These are phyloP conservation scores for Schizosaccharomyces octosporus DNA, from an alignment of 805 yeast species.

Conservation along the genomic window DNA sequence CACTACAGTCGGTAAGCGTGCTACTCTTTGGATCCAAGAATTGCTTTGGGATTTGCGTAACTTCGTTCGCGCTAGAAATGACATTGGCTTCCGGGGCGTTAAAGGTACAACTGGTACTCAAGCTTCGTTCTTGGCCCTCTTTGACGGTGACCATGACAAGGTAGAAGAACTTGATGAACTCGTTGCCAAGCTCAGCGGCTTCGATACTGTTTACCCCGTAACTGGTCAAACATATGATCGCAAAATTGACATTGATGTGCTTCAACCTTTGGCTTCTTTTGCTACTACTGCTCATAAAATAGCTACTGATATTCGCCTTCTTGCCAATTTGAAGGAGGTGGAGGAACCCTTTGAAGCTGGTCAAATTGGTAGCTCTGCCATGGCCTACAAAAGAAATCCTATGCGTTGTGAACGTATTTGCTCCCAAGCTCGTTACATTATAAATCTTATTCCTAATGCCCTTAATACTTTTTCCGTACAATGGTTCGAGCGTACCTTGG, in stretches of 20 bases:
- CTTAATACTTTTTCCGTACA: conserved; percentile 93
- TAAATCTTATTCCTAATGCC: conserved; percentile 75
- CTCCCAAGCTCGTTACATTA: conserved; percentile 89
- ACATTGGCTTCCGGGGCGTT: conserved; percentile 88
- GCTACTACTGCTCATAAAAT: conserved; percentile 94
- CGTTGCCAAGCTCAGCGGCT: conserved; percentile 80
- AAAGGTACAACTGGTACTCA: conserved; percentile 99
- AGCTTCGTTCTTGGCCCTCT: conserved; percentile 80
- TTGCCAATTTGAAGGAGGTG: conserved; percentile 88
- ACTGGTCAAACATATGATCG: conserved; percentile 98
- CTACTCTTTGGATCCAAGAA: conserved; percentile 93
- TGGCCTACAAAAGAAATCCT: conserved; percentile 99
- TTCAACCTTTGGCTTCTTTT: conserved; percentile 77
- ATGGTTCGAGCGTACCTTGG: conserved; percentile 97
- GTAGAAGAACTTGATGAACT: conserved; percentile 80
- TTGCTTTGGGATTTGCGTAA: conserved; percentile 93
- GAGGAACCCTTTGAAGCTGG: conserved; percentile 96
- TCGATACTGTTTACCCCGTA: conserved; percentile 84
- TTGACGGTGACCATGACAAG: conserved; percentile 91
- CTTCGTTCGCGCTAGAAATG: conserved; percentile 85
- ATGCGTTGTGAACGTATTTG: conserved; percentile 98
- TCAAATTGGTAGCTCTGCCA: conserved; percentile 95
- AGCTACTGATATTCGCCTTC: conserved; percentile 86
- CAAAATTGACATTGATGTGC: conserved; percentile 84
- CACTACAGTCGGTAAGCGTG: conserved; percentile 95